Base-by-base conservation (phyloP, 2,329 filamentous ascomycete genomes). In the Xylariaceae sp. region DNA sequence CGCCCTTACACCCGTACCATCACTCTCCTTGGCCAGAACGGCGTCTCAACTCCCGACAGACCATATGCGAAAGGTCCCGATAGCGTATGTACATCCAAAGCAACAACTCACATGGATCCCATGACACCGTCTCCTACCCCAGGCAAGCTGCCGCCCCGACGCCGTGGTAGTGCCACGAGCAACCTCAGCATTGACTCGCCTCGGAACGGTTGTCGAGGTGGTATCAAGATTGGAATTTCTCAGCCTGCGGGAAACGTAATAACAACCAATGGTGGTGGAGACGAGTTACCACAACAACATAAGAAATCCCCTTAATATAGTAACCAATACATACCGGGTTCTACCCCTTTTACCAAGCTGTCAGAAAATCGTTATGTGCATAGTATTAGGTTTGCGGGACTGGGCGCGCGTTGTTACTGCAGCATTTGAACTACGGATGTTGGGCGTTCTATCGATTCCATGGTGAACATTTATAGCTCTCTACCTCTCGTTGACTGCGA, bases 181-280 rank as follows among this genome's bases (percentile, higher is more conserved):
- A 74, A 68, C 51, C 70, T 78, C 13, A 78, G 75, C 54, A 55
- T 78, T 34, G 75, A 76, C 47, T 71, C 74, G n/a, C 73, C 74
- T 61, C 69, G 57, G 51, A 65, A 67, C 66, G 74, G 70, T 3
- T 71, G 73, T 42, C 51, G 61, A 23, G 30, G 62, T n/a, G 76
- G 76, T 2, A 79, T 79, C 58, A 74, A 68, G 37, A 70, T 79
- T 39, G 76, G 74, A 6, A 68, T 72, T 4, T 71, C 75, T 30
- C 75, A 70, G 59, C 72, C 72, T 1, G 69, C 68, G 8, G 70
- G 69, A 1, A 71, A 74, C 3, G 68, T 77, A 0, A 71, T 77
- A 48, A 76, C 74, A 50, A 66, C 66, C 15, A 64, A 65, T 42
- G 69, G 67, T 35, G 68, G 67, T 35, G 68, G 64, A 23, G 68